These are phyloP conservation scores for Capsicum rhomboideum DNA, from an alignment of 257 asterid species.

Conservation along the genomic window DNA sequence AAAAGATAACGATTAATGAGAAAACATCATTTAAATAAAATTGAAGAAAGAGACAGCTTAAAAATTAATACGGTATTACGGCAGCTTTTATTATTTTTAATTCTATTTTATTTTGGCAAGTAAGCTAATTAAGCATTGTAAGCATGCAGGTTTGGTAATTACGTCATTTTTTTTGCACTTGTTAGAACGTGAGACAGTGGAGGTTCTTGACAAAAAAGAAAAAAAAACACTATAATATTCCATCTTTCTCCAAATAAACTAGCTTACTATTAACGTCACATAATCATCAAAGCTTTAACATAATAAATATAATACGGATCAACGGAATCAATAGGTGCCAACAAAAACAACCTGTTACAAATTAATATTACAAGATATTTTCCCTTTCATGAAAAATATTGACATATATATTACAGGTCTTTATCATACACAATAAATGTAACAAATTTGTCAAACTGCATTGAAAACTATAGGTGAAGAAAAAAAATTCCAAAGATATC, in stretches of 20 bases:
- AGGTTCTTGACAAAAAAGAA: neutral
- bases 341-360: slow-evolving; percentile 3
- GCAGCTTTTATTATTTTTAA: neutral
- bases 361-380: slow-evolving; percentile 7
- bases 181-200: neutral
- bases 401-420: neutral
- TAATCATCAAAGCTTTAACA: neutral
- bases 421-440: neutral
- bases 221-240: neutral
- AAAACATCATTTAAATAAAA: neutral
- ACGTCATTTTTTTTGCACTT: neutral
- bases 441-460: slow-evolving; percentile 9
- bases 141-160: neutral
- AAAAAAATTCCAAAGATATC: neutral
- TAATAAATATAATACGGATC: neutral
- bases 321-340: neutral
- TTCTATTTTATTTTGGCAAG: neutral
- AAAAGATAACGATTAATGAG: neutral
- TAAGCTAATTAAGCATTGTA: neutral
- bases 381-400: neutral
- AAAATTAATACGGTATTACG: neutral
- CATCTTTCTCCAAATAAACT: neutral
- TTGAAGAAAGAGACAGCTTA: neutral
- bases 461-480: slow-evolving; percentile 2
- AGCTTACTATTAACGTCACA: neutral